Conservation (phyloP, 495 filamentous ascomycete genomes). For the Hypoxylon subgilvum region DNA sequence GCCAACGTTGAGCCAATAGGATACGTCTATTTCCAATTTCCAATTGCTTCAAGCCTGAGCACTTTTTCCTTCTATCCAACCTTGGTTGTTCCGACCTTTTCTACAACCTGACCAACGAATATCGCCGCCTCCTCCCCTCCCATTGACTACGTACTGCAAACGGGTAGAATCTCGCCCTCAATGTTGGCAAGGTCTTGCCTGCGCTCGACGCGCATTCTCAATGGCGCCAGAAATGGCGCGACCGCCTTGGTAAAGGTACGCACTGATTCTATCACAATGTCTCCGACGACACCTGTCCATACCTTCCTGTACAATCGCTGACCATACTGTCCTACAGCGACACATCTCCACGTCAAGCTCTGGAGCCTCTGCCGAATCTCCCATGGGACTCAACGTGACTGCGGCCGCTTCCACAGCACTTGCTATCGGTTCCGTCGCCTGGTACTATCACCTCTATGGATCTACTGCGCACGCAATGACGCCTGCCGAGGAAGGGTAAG, state of each 20-base stretch:
- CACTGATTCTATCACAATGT: too few relatives aligned
- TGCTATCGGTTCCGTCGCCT: constrained; percentile 85
- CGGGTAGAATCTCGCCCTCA: constrained; percentile 57
- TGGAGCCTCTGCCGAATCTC: constrained; percentile 62
- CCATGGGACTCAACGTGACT: constrained; percentile 75
- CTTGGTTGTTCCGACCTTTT: constrained; percentile 39
- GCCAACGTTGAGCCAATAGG: constrained; percentile 38
- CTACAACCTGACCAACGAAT: constrained; percentile 32
- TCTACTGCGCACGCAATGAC: constrained; percentile 86
- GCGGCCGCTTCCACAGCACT: constrained; percentile 81
- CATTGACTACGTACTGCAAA: constrained; percentile 50
- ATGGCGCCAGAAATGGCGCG: constrained; percentile 68
- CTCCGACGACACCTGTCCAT: constrained; percentile 18
- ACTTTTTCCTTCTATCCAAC: constrained; percentile 45
- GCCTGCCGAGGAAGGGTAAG: constrained; percentile 96
- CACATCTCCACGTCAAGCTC: constrained; percentile 64
- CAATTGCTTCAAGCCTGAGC: constrained; percentile 47
- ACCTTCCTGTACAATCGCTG: too few relatives aligned
- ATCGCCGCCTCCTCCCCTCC: constrained; percentile 40
- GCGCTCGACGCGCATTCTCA: constrained; percentile 79
- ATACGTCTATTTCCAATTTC: constrained; percentile 43
- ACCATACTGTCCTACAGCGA: constrained; percentile 59
- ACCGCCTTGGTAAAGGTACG: constrained; percentile 66
- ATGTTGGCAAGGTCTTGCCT: constrained; percentile 89
- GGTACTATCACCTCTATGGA: constrained; percentile 96